Conservation (phyloP, 2,329 filamentous ascomycete genomes). For the Neonectria neomacrospora region DNA sequence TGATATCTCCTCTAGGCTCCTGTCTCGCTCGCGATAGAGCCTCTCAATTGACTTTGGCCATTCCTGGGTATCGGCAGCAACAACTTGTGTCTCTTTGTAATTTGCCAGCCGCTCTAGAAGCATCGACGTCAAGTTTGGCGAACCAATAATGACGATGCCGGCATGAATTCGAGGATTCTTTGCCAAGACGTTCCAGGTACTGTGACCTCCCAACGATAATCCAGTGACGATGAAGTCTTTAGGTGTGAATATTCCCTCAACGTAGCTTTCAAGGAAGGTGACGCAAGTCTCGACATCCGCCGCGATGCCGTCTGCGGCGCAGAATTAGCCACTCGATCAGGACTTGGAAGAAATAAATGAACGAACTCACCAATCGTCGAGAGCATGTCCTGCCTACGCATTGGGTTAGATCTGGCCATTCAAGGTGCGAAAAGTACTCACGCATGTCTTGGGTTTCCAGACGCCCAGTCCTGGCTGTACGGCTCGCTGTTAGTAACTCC, state of each 20-base stretch:
- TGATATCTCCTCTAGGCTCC: not conserved
- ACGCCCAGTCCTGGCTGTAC: constrained; percentile 6
- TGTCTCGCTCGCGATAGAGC: not conserved
- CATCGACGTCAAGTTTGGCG: constrained; percentile 1
- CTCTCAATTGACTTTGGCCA: constrained; percentile 8
- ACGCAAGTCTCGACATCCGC: not conserved
- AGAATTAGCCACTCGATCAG: too few relatives aligned
- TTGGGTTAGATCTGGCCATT: not conserved
- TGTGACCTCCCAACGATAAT: constrained; percentile 6
- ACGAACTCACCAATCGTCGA: not conserved
- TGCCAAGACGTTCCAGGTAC: constrained; percentile 2
- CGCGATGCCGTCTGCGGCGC: constrained; percentile 1
- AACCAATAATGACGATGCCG: constrained; percentile 1
- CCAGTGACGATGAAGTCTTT: constrained; percentile 10
- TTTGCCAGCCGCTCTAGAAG: not conserved
- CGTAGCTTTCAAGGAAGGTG: constrained; percentile 17
- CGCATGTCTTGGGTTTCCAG: constrained; percentile 4
- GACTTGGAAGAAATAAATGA: not conserved
- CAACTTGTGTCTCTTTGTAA: not conserved
- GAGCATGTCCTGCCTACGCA: constrained; percentile 1
- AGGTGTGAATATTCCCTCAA: not conserved
- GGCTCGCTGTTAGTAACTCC: not conserved
- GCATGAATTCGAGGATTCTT: not conserved
- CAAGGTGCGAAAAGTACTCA: not conserved
- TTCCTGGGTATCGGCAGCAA: not conserved